Base-by-base conservation (phyloP, 768 basidiomycete species). In the Xerocomellus chrysenteron region DNA sequence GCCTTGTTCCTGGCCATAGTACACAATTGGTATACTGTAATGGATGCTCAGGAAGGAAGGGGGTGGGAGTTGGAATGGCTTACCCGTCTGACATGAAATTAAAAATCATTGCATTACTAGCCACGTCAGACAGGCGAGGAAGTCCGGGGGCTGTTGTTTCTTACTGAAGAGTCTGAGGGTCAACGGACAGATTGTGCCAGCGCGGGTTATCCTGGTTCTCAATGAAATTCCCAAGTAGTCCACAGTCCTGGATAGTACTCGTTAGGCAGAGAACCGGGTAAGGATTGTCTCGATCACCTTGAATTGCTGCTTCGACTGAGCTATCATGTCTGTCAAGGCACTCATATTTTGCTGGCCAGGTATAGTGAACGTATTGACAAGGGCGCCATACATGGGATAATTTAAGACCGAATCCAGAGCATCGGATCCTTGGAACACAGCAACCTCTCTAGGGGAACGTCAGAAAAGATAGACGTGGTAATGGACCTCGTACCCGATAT, bases 151-250 rank as follows among this genome's bases (percentile, higher is more conserved):
- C 9, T 28, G 14, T 4, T 35, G 37, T 21, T 44, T 68, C 82
- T 60, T 63, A 85, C 85, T 82, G 85, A 59, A 88, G 74, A 68
- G 78, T 84, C 68, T 90, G 88, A 5, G 82, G 82, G 63, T 92
- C 90, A 17, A 87, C 83, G 2, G 87, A 86, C 13, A 80, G 47
- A 68, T 86, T 88, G 47, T 81, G 79, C 87, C 88, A 92, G 50
- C 90, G 82, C 9, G 87, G 82, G 12, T 88, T 55, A 66, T 91
- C 88, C 59, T 90, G 88, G 68, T 91, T 90, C 72, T 90, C 89
- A 35, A 92, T 68, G 73, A 92, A 92, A 63, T 88, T 90, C 2
- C 90, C 90, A 3, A 91, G 80, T 14, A 74, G 54, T 21, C 65
- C 56, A 17, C 50, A 45, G 43, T 70, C 70, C 68, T 68, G 45